Evolutionary conservation across 208 protist genomes (phyloP).

Genomic region (Acanthamoeba divionensis): DNA sequence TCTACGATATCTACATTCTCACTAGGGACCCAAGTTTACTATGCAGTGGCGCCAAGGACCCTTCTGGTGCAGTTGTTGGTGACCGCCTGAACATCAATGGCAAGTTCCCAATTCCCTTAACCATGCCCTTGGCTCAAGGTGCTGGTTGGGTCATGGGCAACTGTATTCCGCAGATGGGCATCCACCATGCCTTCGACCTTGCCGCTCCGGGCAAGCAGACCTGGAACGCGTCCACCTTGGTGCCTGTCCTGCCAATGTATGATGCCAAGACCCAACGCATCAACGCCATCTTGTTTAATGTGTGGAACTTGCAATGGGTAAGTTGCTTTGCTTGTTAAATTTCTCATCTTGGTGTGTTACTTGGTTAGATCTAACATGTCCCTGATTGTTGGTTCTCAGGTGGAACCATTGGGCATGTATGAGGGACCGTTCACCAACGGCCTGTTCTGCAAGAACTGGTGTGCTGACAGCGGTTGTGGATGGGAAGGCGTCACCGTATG

Average conservation of each 20-base stretch:
- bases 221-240: not conserved
- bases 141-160: not conserved
- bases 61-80: not conserved
- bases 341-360: not conserved
- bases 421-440: not conserved
- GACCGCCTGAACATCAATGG: not conserved
- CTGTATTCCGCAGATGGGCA: not conserved
- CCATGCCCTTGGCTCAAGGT: not conserved
- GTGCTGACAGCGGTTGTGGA: not conserved
- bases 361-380: not conserved
- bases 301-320: not conserved
- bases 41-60: not conserved
- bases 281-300: conserved; percentile 12
- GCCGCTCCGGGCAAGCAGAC: not conserved
- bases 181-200: not conserved
- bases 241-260: conserved; percentile 4
- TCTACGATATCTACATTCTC: not conserved
- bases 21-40: not conserved
- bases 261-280: not conserved
- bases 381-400: not conserved
- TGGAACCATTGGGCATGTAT: not conserved
- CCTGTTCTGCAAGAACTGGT: conserved; percentile 37
- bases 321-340: not conserved
- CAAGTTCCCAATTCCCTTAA: not conserved
- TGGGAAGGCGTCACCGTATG: not conserved